phyloP scores from a whole-genome alignment of 768 basidiomycete species.

The Tricholoma matsutake region DNA sequence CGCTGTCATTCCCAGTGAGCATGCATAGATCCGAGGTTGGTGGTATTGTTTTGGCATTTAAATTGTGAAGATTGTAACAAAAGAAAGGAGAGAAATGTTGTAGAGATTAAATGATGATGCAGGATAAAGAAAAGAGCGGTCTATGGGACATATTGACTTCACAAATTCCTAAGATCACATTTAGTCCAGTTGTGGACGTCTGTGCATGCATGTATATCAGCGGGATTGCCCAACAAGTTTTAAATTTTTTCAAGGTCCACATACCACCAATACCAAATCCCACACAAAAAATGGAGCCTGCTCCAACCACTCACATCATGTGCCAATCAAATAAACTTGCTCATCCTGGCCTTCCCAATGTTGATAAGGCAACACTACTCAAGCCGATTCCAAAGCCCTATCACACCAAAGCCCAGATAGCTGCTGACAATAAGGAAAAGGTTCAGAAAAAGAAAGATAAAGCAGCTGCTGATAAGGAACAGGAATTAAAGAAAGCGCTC shows the following conservation, averaged over 20 bases:
- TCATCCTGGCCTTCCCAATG: constrained; percentile 3
- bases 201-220: background rate
- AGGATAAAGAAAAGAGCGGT: background rate
- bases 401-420: constrained; percentile 3
- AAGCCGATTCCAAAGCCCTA: background rate
- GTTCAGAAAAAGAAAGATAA: constrained; percentile 2
- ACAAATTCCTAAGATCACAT: background rate
- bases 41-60: background rate
- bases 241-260: background rate
- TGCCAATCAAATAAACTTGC: constrained; percentile 2
- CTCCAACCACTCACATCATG: background rate
- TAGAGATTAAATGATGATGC: background rate
- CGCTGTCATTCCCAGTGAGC: background rate
- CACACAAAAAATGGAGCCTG: background rate
- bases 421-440: background rate
- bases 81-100: background rate
- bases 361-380: background rate
- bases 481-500: background rate
- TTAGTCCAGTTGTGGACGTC: background rate
- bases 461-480: background rate
- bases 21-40: background rate
- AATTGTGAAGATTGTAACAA: background rate
- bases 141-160: background rate
- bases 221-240: background rate
- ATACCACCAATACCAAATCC: background rate